phyloP scores from a whole-genome alignment of 225 moss, liverwort and hornwort genomes.

The Pseudoscleropodium purum region DNA sequence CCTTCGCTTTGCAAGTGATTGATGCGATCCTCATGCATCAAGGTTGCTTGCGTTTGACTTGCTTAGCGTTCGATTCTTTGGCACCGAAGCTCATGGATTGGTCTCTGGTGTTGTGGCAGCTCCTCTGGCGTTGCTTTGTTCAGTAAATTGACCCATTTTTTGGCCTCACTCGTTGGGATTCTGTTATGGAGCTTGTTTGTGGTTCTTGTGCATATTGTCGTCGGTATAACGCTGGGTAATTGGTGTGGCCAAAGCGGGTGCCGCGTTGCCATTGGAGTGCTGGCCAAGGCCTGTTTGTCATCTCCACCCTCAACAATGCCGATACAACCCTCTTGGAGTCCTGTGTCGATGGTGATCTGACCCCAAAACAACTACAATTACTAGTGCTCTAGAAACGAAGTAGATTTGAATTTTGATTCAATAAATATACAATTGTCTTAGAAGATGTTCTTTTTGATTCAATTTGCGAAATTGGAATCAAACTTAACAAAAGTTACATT shows the following conservation, averaged over 20 bases:
- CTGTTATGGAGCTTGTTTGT: neutral
- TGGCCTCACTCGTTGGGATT: neutral
- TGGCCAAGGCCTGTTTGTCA: neutral
- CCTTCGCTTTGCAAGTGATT: neutral
- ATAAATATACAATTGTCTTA: neutral
- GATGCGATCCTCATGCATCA: conserved; percentile 18
- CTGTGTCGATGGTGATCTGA: neutral
- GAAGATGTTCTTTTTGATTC: neutral
- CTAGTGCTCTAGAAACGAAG: too few relatives aligned
- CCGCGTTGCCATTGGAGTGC: neutral
- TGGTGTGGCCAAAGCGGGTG: neutral
- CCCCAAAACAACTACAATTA: neutral
- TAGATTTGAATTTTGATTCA: neutral
- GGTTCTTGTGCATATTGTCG: neutral
- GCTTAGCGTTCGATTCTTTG: conserved; percentile 12
- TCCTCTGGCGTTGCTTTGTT: conserved; percentile 1
- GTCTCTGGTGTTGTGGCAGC: neutral
- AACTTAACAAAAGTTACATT: neutral
- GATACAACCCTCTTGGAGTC: too few relatives aligned
- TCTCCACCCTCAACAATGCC: neutral
- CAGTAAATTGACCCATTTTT: neutral
- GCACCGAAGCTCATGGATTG: neutral
- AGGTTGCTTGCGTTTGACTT: neutral
- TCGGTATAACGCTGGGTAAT: too few relatives aligned
- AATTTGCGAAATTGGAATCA: too few relatives aligned